Evolutionary conservation across 768 basidiomycete genomes (phyloP).

Genomic region (Amanita inopinata): DNA sequence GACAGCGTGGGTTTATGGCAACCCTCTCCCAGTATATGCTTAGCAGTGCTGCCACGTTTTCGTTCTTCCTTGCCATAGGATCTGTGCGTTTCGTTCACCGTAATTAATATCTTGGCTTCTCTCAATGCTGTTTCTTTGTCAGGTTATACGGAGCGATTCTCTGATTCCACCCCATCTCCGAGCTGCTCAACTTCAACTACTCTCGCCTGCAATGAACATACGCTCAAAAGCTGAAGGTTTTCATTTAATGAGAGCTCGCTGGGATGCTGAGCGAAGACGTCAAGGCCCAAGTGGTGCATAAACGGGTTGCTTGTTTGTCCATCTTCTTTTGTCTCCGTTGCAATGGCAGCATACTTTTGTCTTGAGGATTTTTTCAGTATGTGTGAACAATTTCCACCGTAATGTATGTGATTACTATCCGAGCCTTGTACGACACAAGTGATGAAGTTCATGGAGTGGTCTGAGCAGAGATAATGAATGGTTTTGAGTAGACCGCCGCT

Average conservation of each 20-base stretch:
- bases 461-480: no score
- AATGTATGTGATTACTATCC: no score
- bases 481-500: no score
- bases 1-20: slow-evolving; percentile 80
- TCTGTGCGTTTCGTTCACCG: slow-evolving; percentile 48
- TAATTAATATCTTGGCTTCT: no score
- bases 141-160: slow-evolving; percentile 88
- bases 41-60: slow-evolving; percentile 93
- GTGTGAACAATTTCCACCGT: no score
- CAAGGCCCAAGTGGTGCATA: slow-evolving; percentile 11
- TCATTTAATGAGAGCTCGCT: slow-evolving; percentile 61
- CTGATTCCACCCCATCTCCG: slow-evolving; percentile 49
- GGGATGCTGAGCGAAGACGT: slow-evolving; percentile 54
- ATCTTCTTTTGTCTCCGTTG: background rate
- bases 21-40: slow-evolving; percentile 98
- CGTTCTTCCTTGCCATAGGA: slow-evolving; percentile 93
- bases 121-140: slow-evolving; percentile 5
- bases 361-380: no score
- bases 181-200: slow-evolving; percentile 51
- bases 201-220: slow-evolving; percentile 38
- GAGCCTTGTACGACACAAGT: no score
- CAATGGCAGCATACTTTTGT: no score
- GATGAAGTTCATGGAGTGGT: no score
- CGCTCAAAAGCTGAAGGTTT: slow-evolving; percentile 62
- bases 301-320: background rate